These are phyloP conservation scores for Kluyveromyces aestuarii DNA, from an alignment of 805 yeast species.

Conservation along the genomic window DNA sequence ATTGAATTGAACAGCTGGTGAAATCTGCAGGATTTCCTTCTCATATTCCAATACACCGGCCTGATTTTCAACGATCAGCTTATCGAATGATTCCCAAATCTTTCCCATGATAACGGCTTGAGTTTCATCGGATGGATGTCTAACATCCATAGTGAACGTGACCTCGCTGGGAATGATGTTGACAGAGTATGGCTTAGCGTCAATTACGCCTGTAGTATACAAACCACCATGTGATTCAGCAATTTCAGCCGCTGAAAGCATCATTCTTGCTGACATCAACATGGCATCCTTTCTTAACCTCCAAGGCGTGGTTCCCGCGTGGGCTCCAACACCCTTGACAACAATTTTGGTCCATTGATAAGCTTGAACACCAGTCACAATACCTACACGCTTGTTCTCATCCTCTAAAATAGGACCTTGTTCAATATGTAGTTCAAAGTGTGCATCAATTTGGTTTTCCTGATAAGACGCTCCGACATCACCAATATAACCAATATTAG, in stretches of 20 bases:
- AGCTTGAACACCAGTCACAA: conserved; percentile 61
- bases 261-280: conserved; percentile 48
- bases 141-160: conserved; percentile 48
- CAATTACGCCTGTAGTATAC: conserved; percentile 50
- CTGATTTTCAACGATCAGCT: conserved; percentile 27
- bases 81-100: conserved; percentile 30
- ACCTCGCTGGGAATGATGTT: conserved; percentile 61
- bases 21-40: conserved; percentile 37
- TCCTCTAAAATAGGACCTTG: conserved; percentile 67
- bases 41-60: conserved; percentile 30
- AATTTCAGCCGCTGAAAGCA: conserved; percentile 45
- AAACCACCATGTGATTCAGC: conserved; percentile 45
- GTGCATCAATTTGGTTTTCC: conserved; percentile 51
- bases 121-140: conserved; percentile 43
- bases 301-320: conserved; percentile 69
- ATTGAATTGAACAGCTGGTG: conserved; percentile 51
- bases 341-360: conserved; percentile 50
- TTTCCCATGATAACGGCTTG: conserved; percentile 32
- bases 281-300: conserved; percentile 52
- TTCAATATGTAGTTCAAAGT: conserved; percentile 68
- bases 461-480: conserved; percentile 37
- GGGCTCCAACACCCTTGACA: conserved; percentile 58
- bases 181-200: conserved; percentile 49
- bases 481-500: conserved; percentile 57
- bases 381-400: conserved; percentile 47